Evolutionary conservation across 2,329 filamentous ascomycete genomes (phyloP), one percentile per base, ranked within the genome.

Genomic region (Trematosphaeria pertusa): DNA sequence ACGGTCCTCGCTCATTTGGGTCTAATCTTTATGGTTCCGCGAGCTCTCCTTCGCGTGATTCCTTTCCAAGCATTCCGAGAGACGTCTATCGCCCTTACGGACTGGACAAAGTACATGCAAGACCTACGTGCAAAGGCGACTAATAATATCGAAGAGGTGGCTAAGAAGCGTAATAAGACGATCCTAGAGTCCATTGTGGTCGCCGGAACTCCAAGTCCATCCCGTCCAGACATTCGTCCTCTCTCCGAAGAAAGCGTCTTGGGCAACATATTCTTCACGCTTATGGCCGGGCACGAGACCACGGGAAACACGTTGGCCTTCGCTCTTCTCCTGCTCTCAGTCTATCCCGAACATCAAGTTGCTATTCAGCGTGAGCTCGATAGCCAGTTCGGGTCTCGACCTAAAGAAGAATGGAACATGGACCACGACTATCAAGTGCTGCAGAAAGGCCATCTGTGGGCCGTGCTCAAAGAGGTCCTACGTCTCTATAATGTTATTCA

Each of bases 221-320:
- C n/a, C n/a, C n/a, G n/a, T n/a, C n/a, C n/a, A n/a, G n/a, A n/a
- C n/a, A n/a, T n/a, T n/a, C n/a, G n/a, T 24, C 43, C 19, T 7
- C 39, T 56, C 8, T 28, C 50, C 10, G 39, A 56, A 36, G 44
- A 17, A 35, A 43, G 38, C 14, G 52, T 57, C 6, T 22, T 57
- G 6, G 51, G 54, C 12, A 58, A 55, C 28, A 50, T 53, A 5
- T 58, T 52, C 30, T 50, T 58, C 46, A 43, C 21, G 5, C 10
- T 55, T 1, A 30, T 58, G 21, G 48, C 52, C 12, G 54, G 63
- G 14, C 52, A 58, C 38, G 47, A 59, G 10, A 58, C 54, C 0
- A 76, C 76, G 0, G 74, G 77, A 1, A 73, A 75, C 15, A 73
- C 73, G 0, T 53, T 80, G 6, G 69, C 70, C 1, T 80, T 73